These are phyloP conservation scores for Amaranthus hypochondriacus DNA, from an alignment of 148 eudicot species.

Conservation along the genomic window DNA sequence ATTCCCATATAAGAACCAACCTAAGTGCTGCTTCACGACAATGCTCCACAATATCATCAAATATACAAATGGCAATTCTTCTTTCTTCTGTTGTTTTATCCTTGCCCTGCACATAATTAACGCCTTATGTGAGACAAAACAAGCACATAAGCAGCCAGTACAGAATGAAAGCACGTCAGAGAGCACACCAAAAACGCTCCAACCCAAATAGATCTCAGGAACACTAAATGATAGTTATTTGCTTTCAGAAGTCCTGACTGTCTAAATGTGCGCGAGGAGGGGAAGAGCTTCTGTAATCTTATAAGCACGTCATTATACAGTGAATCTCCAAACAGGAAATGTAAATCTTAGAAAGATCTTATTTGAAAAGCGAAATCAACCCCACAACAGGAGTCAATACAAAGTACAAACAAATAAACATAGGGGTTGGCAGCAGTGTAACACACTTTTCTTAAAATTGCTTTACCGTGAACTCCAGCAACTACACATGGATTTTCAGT, in stretches of 20 bases:
- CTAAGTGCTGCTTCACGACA: conserved; percentile 42
- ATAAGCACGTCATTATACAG: not conserved
- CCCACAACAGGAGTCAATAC: not conserved
- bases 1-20: conserved; percentile 3
- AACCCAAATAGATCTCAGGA: not conserved
- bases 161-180: not conserved
- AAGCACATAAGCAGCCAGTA: not conserved
- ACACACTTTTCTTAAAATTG: not conserved
- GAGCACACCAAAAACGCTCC: not conserved
- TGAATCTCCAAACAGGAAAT: not conserved
- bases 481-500: not conserved
- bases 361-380: not conserved
- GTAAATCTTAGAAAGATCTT: not conserved
- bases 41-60: conserved; percentile 44
- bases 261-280: no score
- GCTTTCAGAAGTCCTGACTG: not conserved
- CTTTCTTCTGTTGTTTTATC: conserved; percentile 47
- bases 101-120: conserved; percentile 31
- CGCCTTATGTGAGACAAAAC: not conserved
- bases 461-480: not conserved
- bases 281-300: no score
- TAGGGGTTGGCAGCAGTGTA: not conserved
- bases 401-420: not conserved
- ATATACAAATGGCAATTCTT: conserved; percentile 39
- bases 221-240: not conserved